Conservation (phyloP, 1,284 basidiomycete species). For the Cerrena zonata region DNA sequence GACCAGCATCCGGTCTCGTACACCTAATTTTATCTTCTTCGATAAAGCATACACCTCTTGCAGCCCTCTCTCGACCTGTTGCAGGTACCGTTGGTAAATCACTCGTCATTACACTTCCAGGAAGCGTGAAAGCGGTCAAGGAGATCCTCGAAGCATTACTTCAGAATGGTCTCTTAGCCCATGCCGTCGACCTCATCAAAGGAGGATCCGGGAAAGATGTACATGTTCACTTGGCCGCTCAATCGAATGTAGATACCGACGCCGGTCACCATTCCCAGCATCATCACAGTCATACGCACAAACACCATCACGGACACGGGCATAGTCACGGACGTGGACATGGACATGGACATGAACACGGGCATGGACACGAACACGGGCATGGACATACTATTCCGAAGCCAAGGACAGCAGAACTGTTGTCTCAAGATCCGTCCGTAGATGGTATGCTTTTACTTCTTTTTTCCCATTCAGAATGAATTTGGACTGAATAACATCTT, state of each 20-base stretch:
- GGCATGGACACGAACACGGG: slow-evolving; percentile 39
- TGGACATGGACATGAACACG: slow-evolving; percentile 36
- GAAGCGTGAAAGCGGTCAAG: slow-evolving; percentile 77
- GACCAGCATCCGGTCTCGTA: slow-evolving; percentile 73
- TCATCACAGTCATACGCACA: slow-evolving; percentile 35
- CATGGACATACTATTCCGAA: slow-evolving; percentile 43
- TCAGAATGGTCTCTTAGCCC: slow-evolving; percentile 48
- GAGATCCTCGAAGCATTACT: slow-evolving; percentile 71
- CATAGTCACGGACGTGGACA: slow-evolving; percentile 40
- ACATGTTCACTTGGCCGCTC: slow-evolving; percentile 36
- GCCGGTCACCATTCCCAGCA: slow-evolving; percentile 33
- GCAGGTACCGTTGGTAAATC: slow-evolving; percentile 68
- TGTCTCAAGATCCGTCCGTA: slow-evolving; percentile 65
- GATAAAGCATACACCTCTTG: slow-evolving; percentile 70
- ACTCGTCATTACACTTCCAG: slow-evolving; percentile 76
- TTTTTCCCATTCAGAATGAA: slow-evolving; percentile 6
- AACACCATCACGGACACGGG: slow-evolving; percentile 30
- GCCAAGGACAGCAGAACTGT: slow-evolving; percentile 38
- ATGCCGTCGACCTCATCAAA: slow-evolving; percentile 71
- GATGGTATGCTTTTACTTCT: slow-evolving; percentile 42
- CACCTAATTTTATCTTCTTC: slow-evolving; percentile 69
- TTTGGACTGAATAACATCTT: too few relatives aligned
- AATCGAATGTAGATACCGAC: neutral
- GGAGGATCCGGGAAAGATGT: slow-evolving; percentile 63
- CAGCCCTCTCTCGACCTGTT: slow-evolving; percentile 75